Conservation (phyloP, 2,329 filamentous ascomycete genomes). For the Fusarium compactum region DNA sequence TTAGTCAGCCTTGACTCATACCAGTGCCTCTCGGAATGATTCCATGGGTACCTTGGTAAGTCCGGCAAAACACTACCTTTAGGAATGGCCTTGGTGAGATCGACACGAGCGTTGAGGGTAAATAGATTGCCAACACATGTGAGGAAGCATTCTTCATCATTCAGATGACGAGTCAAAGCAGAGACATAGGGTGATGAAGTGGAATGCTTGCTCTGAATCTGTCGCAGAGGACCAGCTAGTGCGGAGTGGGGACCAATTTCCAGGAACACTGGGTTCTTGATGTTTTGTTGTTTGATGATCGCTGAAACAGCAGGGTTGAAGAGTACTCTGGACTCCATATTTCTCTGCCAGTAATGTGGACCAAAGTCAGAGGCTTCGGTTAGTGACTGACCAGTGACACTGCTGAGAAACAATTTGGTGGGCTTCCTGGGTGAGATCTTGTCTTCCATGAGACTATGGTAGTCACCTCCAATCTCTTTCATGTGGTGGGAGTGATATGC, state of each 20-base stretch:
- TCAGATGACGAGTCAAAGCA: not conserved
- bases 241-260: slow-evolving; percentile 10
- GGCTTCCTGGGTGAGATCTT: not conserved
- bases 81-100: not conserved
- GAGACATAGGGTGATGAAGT: not conserved
- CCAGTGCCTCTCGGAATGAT: slow-evolving; percentile 2
- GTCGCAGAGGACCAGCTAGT: slow-evolving; percentile 5
- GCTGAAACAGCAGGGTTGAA: not conserved
- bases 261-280: slow-evolving; percentile 2
- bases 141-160: slow-evolving; percentile 3
- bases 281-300: not conserved
- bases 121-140: not conserved
- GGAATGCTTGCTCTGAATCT: not conserved
- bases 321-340: slow-evolving; percentile 2
- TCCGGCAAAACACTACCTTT: not conserved
- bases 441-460: not conserved
- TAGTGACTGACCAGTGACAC: not conserved
- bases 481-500: slow-evolving; percentile 15
- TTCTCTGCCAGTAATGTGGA: not conserved
- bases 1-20: slow-evolving; percentile 2
- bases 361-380: not conserved
- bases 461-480: not conserved
- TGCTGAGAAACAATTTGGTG: not conserved
- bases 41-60: slow-evolving; percentile 9
- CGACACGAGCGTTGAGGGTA: not conserved